phyloP scores from a whole-genome alignment of 495 filamentous ascomycete species.

The Melanomma pulvis-pyrius region DNA sequence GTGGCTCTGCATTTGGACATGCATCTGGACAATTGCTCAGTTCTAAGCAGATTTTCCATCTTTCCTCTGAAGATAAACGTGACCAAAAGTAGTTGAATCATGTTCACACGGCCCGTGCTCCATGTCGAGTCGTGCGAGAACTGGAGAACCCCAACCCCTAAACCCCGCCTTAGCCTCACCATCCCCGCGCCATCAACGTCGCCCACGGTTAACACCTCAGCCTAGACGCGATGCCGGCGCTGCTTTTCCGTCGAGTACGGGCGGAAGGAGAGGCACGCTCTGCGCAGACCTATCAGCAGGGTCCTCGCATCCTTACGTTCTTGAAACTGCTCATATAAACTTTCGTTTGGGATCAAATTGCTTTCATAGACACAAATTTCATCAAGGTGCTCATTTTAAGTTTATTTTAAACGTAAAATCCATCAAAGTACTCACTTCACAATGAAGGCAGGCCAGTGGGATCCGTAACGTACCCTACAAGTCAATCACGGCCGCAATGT shows the following conservation, averaged over 20 bases:
- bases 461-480: conserved; percentile 8
- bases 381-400: conserved; percentile 1
- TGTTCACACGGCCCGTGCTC: not conserved
- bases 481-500: not conserved
- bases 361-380: not conserved
- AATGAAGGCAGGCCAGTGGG: conserved; percentile 36
- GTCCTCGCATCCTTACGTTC: not conserved
- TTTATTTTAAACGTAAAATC: not conserved
- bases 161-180: not conserved
- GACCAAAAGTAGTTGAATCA: not conserved
- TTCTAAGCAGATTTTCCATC: too few relatives aligned
- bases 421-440: conserved; percentile 10
- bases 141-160: not conserved
- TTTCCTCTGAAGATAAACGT: too few relatives aligned
- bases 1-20: too few relatives aligned
- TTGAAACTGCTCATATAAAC: not conserved
- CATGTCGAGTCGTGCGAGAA: not conserved
- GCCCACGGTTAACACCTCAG: not conserved
- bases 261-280: not conserved
- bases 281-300: not conserved
- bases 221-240: not conserved
- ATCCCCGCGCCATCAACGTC: not conserved
- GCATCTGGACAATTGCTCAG: too few relatives aligned
- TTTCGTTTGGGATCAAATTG: not conserved
- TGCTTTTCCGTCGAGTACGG: not conserved